Percentiles rank a stretch among this genome's conserved stretches.
Evolutionary conservation across 1,284 basidiomycete species (phyloP).

Genomic region (Psilocybe mexicana): DNA sequence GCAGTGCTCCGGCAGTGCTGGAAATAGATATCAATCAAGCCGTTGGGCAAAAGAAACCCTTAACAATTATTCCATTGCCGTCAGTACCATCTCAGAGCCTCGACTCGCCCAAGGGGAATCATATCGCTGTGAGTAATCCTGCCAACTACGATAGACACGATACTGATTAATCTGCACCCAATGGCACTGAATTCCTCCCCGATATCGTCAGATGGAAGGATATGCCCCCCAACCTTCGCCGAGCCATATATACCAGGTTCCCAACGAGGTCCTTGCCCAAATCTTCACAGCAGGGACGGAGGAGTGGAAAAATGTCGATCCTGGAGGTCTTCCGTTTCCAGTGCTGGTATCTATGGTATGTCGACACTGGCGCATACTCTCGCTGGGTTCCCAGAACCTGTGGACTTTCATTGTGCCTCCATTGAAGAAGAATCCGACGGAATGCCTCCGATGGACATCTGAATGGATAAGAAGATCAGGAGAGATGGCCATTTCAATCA

Average conservation of each 20-base stretch:
- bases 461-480: constrained; percentile 19
- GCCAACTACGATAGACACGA: too few relatives aligned
- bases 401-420: constrained; percentile 21
- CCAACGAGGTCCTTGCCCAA: constrained; percentile 18
- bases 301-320: constrained; percentile 5
- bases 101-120: too few relatives aligned
- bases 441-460: constrained; percentile 11
- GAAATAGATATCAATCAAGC: too few relatives aligned
- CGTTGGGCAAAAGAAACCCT: too few relatives aligned
- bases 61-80: too few relatives aligned
- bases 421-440: constrained; percentile 4
- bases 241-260: constrained; percentile 1
- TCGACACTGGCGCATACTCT: constrained; percentile 16
- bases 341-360: constrained; percentile 17
- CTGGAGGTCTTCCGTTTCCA: constrained; percentile 18
- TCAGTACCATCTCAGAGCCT: too few relatives aligned
- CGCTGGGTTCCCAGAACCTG: constrained; percentile 16
- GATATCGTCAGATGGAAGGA: neutral
- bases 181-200: too few relatives aligned
- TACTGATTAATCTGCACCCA: too few relatives aligned
- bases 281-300: constrained; percentile 19
- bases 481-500: constrained; percentile 14
- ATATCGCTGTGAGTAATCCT: too few relatives aligned
- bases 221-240: neutral
- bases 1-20: too few relatives aligned